These are phyloP conservation scores for Colletotrichum musae DNA, from an alignment of 2,329 filamentous ascomycete species.

Conservation along the genomic window DNA sequence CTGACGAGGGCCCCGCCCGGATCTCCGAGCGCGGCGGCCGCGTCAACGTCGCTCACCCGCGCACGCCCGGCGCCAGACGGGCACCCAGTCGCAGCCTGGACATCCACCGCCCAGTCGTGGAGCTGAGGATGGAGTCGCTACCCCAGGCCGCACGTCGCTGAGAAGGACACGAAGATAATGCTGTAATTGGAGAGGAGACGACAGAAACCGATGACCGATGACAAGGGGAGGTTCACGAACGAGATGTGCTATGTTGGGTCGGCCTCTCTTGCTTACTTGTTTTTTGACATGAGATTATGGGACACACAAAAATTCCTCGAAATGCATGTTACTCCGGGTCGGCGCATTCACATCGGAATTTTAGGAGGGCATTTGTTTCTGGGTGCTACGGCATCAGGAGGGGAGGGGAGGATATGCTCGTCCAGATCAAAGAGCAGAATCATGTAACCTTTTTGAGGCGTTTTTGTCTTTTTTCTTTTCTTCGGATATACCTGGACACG, in stretches of 20 bases:
- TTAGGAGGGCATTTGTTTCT: neutral
- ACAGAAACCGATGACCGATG: neutral
- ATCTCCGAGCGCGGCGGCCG: conserved; percentile 67
- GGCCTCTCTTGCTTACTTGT: neutral
- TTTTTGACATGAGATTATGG: conserved; percentile 19
- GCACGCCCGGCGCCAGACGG: conserved; percentile 66
- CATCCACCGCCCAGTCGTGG: conserved; percentile 60
- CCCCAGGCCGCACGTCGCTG: conserved; percentile 3
- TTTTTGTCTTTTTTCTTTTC: conserved; percentile 1
- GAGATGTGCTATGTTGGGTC: neutral
- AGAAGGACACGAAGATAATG: conserved; percentile 16
- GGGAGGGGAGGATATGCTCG: neutral
- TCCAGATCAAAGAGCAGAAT: conserved; percentile 13
- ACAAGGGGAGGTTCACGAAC: neutral
- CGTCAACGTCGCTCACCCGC: conserved; percentile 71
- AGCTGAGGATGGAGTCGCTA: conserved; percentile 49
- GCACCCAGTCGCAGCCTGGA: conserved; percentile 72
- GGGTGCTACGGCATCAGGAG: neutral
- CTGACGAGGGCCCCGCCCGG: conserved; percentile 60
- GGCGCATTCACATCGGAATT: conserved; percentile 22
- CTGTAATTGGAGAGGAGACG: conserved; percentile 10
- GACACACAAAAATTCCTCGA: neutral
- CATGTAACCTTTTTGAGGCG: conserved; percentile 7
- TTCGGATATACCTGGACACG: conserved; percentile 37
- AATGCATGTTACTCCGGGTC: conserved; percentile 13